Percentiles rank a stretch among this genome's conserved stretches.
phyloP scores from a whole-genome alignment of 2,329 filamentous ascomycete species.

The Talaromyces sp. region DNA sequence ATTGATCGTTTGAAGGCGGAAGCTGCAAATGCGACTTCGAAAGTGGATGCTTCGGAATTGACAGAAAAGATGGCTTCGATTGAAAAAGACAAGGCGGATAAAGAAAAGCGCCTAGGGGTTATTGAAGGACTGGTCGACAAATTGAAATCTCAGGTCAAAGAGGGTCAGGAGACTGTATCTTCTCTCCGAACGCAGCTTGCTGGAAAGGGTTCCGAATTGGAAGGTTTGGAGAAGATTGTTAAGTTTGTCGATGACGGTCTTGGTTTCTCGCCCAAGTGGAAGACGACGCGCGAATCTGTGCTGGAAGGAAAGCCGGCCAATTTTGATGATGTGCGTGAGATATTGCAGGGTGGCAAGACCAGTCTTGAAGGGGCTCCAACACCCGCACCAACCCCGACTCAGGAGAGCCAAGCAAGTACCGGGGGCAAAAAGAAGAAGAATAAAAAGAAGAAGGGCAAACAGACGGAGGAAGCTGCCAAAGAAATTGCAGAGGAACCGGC shows the following conservation, averaged over 20 bases:
- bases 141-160: conserved; percentile 52
- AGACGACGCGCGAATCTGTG: conserved; percentile 33
- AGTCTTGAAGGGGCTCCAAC: conserved; percentile 22
- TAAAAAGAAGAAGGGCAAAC: conserved; percentile 75
- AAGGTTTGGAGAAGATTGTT: conserved; percentile 34
- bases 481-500: conserved; percentile 19
- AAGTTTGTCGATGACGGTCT: conserved; percentile 42
- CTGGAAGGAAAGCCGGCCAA: conserved; percentile 32
- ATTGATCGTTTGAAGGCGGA: conserved; percentile 36
- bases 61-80: conserved; percentile 33
- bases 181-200: conserved; percentile 43
- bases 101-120: conserved; percentile 54
- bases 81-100: conserved; percentile 36
- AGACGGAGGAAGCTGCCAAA: conserved; percentile 35
- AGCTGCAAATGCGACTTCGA: conserved; percentile 22
- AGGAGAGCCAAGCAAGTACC: conserved; percentile 22
- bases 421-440: conserved; percentile 69
- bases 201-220: conserved; percentile 36
- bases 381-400: conserved; percentile 22
- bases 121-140: conserved; percentile 56
- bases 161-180: conserved; percentile 51
- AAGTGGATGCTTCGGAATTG: conserved; percentile 26
- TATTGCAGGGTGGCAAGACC: conserved; percentile 28
- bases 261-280: conserved; percentile 35
- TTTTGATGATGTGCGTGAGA: conserved; percentile 36